Base-by-base conservation (phyloP, 768 basidiomycete genomes). In the Rhizopogon vinicolor region DNA sequence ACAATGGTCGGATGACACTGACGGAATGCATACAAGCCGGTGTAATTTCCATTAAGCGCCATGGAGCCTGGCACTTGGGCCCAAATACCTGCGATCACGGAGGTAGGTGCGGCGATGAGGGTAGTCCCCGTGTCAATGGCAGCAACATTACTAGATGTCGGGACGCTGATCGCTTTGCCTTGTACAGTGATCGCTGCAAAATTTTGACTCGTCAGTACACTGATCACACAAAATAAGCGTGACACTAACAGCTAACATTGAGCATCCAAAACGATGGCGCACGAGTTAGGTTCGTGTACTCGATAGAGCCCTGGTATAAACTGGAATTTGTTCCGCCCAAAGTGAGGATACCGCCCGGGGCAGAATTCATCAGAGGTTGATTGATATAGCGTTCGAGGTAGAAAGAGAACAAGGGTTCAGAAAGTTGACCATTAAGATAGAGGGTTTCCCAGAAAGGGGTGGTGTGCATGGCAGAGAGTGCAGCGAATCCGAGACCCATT, bases 51-150 rank as follows among this genome's bases (percentile, higher is more conserved):
- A 0, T 59, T 58, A 10, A 89, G 69, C 0, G 78, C 60, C 19
- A 64, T 56, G 1, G 88, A 73, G 22, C 82, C 82, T 7, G 81
- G 77, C 31, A 98, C 83, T 7, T 82, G 77, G 1, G 65, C 66
- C 77, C 85, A 98, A 52, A 98, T 76, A n/a, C 75, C 68, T 19
- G 68, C 55, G 7, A 91, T 84, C 41, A 84, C 79, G 0, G 58
- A 67, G 0, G 82, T 69, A 0, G 97, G 95, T 0, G 86, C 96
- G 19, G 90, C 95, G 56, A 99, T 89, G 55, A 98, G 80, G 2
- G 94, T 96, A 0, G 96, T 98, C 22, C 93, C 95, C 0, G 94
- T 97, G 65, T 98, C 96, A 56, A 98, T 97, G 8, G 93, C 93
- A 14, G 87, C 79, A 8, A 86, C 65, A 0, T 70, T 51, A 33